A percentile compares a stretch with the other conserved stretches of the same genome.
phyloP scores from a whole-genome alignment of 2,329 filamentous ascomycete genomes.

The Fulvia fulva region DNA sequence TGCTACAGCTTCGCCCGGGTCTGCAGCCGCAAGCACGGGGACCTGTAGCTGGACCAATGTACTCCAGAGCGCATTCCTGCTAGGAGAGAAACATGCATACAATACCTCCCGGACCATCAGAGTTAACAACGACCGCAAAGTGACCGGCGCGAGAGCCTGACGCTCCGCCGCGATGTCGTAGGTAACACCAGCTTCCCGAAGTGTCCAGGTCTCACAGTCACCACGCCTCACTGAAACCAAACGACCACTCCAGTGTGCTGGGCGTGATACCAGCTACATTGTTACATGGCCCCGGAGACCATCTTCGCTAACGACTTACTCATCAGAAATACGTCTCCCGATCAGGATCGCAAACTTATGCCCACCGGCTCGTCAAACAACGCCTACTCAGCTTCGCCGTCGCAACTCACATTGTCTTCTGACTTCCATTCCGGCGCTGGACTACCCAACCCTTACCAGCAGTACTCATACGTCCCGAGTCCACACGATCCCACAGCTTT shows the following conservation, averaged over 20 bases:
- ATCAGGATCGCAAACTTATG: constrained; percentile 44
- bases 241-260: constrained; percentile 3
- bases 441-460: constrained; percentile 30
- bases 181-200: constrained; percentile 17
- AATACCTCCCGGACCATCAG: constrained; percentile 19
- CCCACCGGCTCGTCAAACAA: constrained; percentile 28
- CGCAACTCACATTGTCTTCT: constrained; percentile 34
- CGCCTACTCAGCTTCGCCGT: constrained; percentile 37
- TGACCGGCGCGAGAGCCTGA: constrained; percentile 16
- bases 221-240: neutral
- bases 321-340: constrained; percentile 38
- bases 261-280: constrained; percentile 9
- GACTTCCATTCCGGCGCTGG: constrained; percentile 23
- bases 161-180: constrained; percentile 29
- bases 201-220: constrained; percentile 9
- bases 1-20: neutral
- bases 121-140: constrained; percentile 19
- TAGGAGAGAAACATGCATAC: constrained; percentile 27
- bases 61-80: constrained; percentile 8
- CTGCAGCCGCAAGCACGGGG: constrained; percentile 6
- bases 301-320: constrained; percentile 23
- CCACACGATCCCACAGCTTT: constrained; percentile 28
- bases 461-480: constrained; percentile 27
- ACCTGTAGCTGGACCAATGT: constrained; percentile 24
- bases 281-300: constrained; percentile 7